Base-by-base conservation (phyloP, 2,329 filamentous ascomycete species). In the Ophiocordyceps camponoti-rufipedis region DNA sequence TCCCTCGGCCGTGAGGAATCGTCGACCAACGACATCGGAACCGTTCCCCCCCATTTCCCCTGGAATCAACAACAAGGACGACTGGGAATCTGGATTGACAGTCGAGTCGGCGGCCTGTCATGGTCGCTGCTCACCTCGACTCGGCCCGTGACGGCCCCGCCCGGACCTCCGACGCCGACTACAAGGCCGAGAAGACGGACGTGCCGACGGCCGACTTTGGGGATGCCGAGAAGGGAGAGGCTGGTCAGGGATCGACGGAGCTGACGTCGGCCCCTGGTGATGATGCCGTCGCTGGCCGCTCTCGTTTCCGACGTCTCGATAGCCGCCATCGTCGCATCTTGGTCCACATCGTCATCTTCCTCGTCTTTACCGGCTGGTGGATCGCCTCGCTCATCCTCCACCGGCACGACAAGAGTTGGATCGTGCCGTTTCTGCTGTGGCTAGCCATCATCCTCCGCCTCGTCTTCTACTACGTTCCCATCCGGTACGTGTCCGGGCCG, bases 361-460 rank as follows among this genome's bases (percentile, higher is more conserved):
- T 54, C 44, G 52, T 70, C 46, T 66, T 68, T 49, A 70, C 68
- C 3, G 69, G 67, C 55, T 87, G 83, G 83, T 88, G 82, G 82
- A 80, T 88, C 51, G 78, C 81, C 7, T 75, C 79, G 46, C 65
- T 89, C 43, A 68, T 87, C 48, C 67, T 85, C 45, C 85, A 89
- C 59, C 76, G 76, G 48, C 53, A 80, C 48, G 77, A 86, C 55
- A 70, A 69, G 62, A 85, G 85, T 56, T 94, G 86, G 86, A 63
- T 93, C 47, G 75, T 88, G 44, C 86, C 87, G 0, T 91, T 93
- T 63, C 69, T 94, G 44, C 58, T 94, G 42, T 94, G 81, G 69
- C 74, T 94, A 42, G 71, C 68, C 52, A 78, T 93, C 53, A 76
- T 74, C 11, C 66, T 91, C 44, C 81, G 87, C 32, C 60, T 94